Evolutionary conservation across 306 rosid genomes (phyloP).

Genomic region (Dalbergia cochinchinensis): DNA sequence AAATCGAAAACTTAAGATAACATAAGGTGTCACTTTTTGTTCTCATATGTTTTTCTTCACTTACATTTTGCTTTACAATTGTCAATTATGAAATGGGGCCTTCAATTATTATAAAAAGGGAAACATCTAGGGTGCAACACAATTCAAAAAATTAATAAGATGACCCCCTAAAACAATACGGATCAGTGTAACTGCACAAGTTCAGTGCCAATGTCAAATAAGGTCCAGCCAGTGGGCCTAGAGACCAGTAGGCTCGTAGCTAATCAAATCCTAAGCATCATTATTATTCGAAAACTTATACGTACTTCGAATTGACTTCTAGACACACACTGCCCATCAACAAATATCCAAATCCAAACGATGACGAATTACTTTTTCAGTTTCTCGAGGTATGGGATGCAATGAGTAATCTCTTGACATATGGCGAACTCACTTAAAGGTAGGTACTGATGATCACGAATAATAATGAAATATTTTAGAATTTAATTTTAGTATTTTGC

Average conservation of each 20-base stretch:
- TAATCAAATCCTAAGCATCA: slow-evolving; percentile 35
- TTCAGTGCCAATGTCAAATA: slow-evolving; percentile 50
- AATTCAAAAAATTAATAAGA: slow-evolving; percentile 32
- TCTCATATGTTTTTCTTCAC: neutral
- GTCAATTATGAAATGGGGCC: slow-evolving; percentile 44
- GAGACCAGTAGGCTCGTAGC: neutral
- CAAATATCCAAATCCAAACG: slow-evolving; percentile 27
- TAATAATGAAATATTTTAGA: no score
- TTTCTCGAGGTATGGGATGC: no score
- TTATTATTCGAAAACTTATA: slow-evolving; percentile 19
- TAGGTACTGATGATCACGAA: no score
- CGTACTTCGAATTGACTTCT: slow-evolving; percentile 35
- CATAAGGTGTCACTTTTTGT: slow-evolving; percentile 29
- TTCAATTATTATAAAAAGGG: slow-evolving; percentile 43
- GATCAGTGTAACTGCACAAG: slow-evolving; percentile 41
- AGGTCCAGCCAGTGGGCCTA: slow-evolving; percentile 46
- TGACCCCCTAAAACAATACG: slow-evolving; percentile 35
- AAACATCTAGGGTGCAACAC: slow-evolving; percentile 45
- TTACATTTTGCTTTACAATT: slow-evolving; percentile 38
- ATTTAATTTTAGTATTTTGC: no score
- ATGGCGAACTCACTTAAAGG: no score
- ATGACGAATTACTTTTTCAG: no score
- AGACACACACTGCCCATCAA: neutral
- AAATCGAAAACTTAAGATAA: neutral
- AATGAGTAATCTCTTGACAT: no score